Conservation (phyloP, 176 grass and related monocot genomes). For the Oryza glaberrima region DNA sequence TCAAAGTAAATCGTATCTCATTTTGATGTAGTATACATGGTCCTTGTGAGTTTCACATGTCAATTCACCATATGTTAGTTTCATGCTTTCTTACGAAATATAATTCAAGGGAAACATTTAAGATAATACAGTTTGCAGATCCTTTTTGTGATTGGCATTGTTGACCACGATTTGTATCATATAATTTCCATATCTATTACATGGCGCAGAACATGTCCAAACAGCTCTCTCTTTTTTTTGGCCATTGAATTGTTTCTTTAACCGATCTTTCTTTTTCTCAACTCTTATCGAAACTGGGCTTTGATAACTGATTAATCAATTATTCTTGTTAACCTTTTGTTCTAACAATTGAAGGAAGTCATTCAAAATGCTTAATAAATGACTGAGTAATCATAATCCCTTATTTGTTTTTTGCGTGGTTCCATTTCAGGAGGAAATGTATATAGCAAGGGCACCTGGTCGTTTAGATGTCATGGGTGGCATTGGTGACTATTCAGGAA, state of each 20-base stretch:
- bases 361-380: background rate
- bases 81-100: background rate
- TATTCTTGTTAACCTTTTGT: background rate
- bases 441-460: constrained; percentile 90
- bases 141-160: background rate
- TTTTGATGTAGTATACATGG: background rate
- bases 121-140: background rate
- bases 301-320: background rate
- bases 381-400: background rate
- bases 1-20: background rate
- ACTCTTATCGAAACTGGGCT: background rate
- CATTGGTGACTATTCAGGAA: constrained; percentile 96
- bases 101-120: background rate
- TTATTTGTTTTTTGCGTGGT: constrained; percentile 3
- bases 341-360: constrained; percentile 16
- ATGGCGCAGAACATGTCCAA: background rate
- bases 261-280: background rate
- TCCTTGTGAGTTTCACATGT: background rate
- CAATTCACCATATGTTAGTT: background rate
- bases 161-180: background rate
- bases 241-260: background rate
- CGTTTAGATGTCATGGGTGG: constrained; percentile 95
- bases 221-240: background rate
- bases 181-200: background rate
- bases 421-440: constrained; percentile 73